Conservation (phyloP, 2,329 filamentous ascomycete genomes). For the Trichoderma guizhouense region DNA sequence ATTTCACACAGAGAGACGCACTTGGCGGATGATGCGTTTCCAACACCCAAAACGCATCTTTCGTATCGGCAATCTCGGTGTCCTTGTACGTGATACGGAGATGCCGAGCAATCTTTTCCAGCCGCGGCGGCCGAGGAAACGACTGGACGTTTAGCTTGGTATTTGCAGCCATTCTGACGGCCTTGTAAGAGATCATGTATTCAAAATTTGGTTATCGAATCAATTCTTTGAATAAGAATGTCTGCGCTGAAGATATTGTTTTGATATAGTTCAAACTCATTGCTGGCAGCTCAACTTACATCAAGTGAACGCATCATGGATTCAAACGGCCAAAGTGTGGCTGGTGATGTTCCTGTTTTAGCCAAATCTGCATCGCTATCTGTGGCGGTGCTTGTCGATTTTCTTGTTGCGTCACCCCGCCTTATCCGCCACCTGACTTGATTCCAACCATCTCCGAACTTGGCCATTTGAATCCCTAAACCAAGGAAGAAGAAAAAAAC, state of each 20-base stretch:
- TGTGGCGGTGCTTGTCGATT: conserved; percentile 16
- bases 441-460: background rate
- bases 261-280: background rate
- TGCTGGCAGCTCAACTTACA: background rate
- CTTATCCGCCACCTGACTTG: conserved; percentile 11
- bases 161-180: conserved; percentile 32
- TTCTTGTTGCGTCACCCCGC: conserved; percentile 20
- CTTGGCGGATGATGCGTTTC: conserved; percentile 62
- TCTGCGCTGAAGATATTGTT: background rate
- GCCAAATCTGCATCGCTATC: background rate
- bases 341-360: background rate
- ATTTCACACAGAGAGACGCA: conserved; percentile 29
- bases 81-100: conserved; percentile 55
- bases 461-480: background rate
- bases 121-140: conserved; percentile 56
- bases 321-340: background rate
- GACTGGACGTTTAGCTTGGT: conserved; percentile 52
- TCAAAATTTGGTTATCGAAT: background rate
- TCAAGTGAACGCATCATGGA: background rate
- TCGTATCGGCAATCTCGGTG: conserved; percentile 55
- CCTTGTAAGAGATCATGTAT: background rate
- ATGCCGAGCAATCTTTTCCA: conserved; percentile 52
- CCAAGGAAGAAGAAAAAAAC: background rate
- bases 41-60: conserved; percentile 58
- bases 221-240: background rate